Conservation (phyloP, 208 protist genomes). For the Acanthamoeba triangularis region DNA sequence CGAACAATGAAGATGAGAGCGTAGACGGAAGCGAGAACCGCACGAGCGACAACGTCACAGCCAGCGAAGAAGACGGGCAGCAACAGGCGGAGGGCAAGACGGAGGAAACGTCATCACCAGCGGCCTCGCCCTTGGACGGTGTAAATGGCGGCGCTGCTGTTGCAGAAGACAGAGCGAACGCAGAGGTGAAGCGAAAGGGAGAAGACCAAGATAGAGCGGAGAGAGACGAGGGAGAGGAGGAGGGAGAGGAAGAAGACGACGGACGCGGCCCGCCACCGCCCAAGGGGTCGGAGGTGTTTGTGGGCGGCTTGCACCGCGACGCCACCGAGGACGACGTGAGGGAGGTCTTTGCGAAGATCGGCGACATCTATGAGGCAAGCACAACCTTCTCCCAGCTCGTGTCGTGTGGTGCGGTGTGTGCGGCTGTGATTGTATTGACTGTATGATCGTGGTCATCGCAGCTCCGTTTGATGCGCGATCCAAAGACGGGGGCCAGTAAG, state of each 20-base stretch:
- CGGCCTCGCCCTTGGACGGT: background rate
- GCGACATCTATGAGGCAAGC: conserved; percentile 50
- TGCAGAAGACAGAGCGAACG: background rate
- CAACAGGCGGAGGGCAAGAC: background rate
- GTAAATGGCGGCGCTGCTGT: background rate
- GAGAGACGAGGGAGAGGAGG: conserved; percentile 38
- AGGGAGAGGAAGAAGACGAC: conserved; percentile 14
- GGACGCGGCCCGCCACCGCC: conserved; percentile 11
- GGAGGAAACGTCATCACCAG: background rate
- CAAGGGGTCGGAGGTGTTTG: conserved; percentile 72
- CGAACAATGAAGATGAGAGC: background rate
- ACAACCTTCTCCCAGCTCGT: background rate
- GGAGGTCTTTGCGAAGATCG: conserved; percentile 66
- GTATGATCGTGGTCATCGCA: background rate
- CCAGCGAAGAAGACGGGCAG: background rate
- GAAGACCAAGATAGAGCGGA: conserved; percentile 24
- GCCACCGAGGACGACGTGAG: conserved; percentile 58
- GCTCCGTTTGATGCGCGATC: conserved; percentile 71
- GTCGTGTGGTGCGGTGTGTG: background rate
- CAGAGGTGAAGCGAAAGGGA: background rate
- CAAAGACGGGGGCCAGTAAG: conserved; percentile 35
- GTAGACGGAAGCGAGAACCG: background rate
- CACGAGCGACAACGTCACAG: background rate
- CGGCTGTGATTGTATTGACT: background rate
- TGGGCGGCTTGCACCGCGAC: conserved; percentile 61